Base-by-base conservation (phyloP, 108 stramenopile species). In the Cyclotella sp. region DNA sequence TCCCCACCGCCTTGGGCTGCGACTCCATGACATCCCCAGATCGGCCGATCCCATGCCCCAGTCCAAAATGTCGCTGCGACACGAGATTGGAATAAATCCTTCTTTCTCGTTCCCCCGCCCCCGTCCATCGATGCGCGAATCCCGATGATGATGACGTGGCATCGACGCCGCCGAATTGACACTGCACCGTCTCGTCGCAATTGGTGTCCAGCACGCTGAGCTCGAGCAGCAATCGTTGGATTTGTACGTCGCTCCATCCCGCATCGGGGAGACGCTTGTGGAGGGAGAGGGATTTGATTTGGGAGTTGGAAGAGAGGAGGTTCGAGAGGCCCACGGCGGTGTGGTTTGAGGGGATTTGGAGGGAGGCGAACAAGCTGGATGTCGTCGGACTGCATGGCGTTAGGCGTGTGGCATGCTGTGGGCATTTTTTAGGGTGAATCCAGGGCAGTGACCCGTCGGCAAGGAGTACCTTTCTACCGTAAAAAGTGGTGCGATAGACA, bases 21-120 rank as follows among this genome's bases (percentile, higher is more conserved):
- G 97, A 91, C 71, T 97, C 98, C 34, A 92, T 95, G 7, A 99
- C 88, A 79, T 99, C 98, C 3, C 99, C 99, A 34, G 91, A 92
- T 12, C 99, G 89, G 16, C 99, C 99, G 42, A 99, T 95, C 4
- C 99, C 99, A 83, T 99, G 99, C 18, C 90, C 88, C 12, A 99
- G 77, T 28, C 97, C 96, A 79, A 79, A 98, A 75, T 98, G 96
- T 6, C 98, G 82, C 18, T 87, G 79, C 9, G 85, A 73, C 5
- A 99, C 98, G 28, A 99, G 75, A 19, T 87, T 51, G n/a, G 93
- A 94, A 71, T 91, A 97, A 15, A 99, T 87, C 6, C 99, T 84
- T 29, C 97, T 98, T 76, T 99, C 99, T n/a, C 99, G 90, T 76
- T 99, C 99, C 13, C 99, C 99, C 28, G 95, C 98, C n/a, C 99